Percentiles rank a stretch among this genome's conserved stretches.
phyloP scores from a whole-genome alignment of 345 rosid species.

The Ailanthus altissimus region DNA sequence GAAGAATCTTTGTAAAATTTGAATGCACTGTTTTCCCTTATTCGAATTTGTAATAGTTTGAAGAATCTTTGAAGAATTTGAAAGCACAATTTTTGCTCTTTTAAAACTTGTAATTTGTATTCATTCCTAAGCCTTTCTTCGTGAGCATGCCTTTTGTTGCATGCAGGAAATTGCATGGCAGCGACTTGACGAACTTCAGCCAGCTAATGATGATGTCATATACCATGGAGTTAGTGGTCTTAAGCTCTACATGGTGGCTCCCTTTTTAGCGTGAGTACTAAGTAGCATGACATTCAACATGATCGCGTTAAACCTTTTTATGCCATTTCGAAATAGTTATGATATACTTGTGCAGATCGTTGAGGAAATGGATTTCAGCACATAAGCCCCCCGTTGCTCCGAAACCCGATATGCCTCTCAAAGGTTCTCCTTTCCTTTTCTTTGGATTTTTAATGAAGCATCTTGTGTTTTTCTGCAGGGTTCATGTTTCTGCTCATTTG shows the following conservation, averaged over 20 bases:
- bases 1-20: neutral
- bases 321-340: conserved; percentile 7
- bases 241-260: conserved; percentile 97
- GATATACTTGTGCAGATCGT: conserved; percentile 48
- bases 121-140: neutral
- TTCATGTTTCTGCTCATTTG: neutral
- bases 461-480: neutral
- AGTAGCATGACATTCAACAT: conserved; percentile 29
- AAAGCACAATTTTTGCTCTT: neutral
- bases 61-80: neutral
- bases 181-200: conserved; percentile 80
- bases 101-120: neutral
- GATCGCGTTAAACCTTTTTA: neutral
- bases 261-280: conserved; percentile 74
- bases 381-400: conserved; percentile 63
- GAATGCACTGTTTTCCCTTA: neutral
- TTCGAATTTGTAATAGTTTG: neutral
- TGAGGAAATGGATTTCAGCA: conserved; percentile 68
- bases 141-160: conserved; percentile 11
- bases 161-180: conserved; percentile 98
- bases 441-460: conserved; percentile 1
- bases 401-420: conserved; percentile 61
- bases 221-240: conserved; percentile 83
- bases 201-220: conserved; percentile 75
- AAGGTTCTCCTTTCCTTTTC: conserved; percentile 47